Conservation (phyloP, 108 stramenopile genomes). For the Discostella pseudostelligera region DNA sequence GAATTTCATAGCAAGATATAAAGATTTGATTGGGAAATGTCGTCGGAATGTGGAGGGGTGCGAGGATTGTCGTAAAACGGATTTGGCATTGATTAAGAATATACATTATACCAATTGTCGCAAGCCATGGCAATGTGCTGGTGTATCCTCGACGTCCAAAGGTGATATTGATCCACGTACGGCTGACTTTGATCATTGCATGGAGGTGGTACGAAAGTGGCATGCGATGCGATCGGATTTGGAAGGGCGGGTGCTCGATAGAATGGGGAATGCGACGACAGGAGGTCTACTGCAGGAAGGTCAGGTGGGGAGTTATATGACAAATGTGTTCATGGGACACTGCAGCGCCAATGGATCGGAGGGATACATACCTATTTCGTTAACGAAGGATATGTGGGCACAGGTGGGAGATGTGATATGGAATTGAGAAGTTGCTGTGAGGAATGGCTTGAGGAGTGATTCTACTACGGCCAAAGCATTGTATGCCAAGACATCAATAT, state of each 20-base stretch:
- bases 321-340: conserved; percentile 60
- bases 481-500: no score
- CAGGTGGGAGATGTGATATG: conserved; percentile 13
- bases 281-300: conserved; percentile 36
- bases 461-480: no score
- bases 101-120: conserved; percentile 68
- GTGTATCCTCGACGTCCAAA: conserved; percentile 1
- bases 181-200: conserved; percentile 54
- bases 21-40: conserved; percentile 38
- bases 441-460: no score
- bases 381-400: conserved; percentile 19
- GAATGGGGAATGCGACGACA: conserved; percentile 33
- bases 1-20: conserved; percentile 36
- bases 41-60: conserved; percentile 31
- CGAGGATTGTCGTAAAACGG: conserved; percentile 54
- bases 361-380: conserved; percentile 44
- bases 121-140: conserved; percentile 66
- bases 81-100: conserved; percentile 37
- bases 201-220: conserved; percentile 46
- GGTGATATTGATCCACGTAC: conserved; percentile 44
- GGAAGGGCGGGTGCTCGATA: conserved; percentile 41
- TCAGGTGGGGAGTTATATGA: conserved; percentile 42
- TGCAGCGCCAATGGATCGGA: conserved; percentile 42
- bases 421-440: no score
- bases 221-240: conserved; percentile 56